A percentile compares a stretch with the other conserved stretches of the same genome.
Conservation (phyloP, 306 rosid species). For the Corylus americana region DNA sequence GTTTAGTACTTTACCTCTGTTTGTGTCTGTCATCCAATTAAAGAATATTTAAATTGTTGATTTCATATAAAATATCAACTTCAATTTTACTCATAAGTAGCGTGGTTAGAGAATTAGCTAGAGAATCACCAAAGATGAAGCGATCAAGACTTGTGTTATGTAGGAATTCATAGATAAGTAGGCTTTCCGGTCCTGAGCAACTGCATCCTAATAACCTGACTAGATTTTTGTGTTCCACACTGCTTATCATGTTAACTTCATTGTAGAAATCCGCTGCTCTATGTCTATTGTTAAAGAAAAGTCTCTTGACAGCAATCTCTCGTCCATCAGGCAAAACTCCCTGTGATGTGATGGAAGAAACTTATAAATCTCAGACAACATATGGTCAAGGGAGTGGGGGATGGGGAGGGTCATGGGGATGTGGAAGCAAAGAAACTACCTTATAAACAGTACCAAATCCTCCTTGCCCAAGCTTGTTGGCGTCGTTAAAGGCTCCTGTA, state of each 20-base stretch:
- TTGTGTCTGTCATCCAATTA: conserved; percentile 45
- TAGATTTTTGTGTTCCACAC: conserved; percentile 81
- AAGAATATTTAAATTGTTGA: conserved; percentile 9
- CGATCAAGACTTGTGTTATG: conserved; percentile 85
- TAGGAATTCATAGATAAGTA: conserved; percentile 79
- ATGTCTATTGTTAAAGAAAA: conserved; percentile 79
- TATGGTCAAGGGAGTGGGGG: conserved; percentile 7
- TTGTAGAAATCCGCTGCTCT: conserved; percentile 86
- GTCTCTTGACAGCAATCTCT: conserved; percentile 91
- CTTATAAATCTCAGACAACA: neutral
- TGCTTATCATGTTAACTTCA: conserved; percentile 82
- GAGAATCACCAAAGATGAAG: conserved; percentile 73
- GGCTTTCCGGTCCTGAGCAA: conserved; percentile 94
- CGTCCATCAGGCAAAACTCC: conserved; percentile 84
- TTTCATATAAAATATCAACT: neutral
- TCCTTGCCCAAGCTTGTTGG: conserved; percentile 91
- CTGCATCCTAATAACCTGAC: conserved; percentile 88
- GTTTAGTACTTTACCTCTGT: conserved; percentile 56
- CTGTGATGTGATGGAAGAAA: conserved; percentile 26
- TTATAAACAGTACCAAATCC: conserved; percentile 95
- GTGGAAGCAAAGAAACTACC: conserved; percentile 40
- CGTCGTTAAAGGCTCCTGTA: conserved; percentile 56
- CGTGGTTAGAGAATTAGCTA: neutral
- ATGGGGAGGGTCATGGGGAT: conserved; percentile 14
- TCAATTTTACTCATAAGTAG: neutral